Percentiles rank a stretch among this genome's conserved stretches.
phyloP scores from a whole-genome alignment of 352 stramenopile genomes.

The Pythium monospermum region DNA sequence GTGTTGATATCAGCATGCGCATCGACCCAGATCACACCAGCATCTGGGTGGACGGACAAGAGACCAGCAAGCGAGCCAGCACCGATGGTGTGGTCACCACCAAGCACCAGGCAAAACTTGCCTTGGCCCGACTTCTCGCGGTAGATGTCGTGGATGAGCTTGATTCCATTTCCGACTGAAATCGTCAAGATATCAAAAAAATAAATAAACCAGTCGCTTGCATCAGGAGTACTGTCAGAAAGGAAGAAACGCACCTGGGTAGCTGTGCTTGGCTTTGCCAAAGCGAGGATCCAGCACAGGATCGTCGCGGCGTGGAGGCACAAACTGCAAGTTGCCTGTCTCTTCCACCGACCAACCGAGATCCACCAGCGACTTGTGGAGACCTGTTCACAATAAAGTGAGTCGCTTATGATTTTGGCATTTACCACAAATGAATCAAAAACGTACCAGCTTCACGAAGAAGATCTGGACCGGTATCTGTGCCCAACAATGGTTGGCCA shows the following conservation, averaged over 20 bases:
- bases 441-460: conserved; percentile 54
- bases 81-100: conserved; percentile 95
- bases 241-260: conserved; percentile 33
- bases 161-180: conserved; percentile 85
- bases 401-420: not conserved
- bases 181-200: too few species aligned
- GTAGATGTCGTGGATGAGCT: conserved; percentile 77
- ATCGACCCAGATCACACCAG: conserved; percentile 97
- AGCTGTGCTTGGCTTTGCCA: conserved; percentile 75
- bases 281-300: conserved; percentile 60
- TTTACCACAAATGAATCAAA: too few species aligned
- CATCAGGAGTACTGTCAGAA: too few species aligned
- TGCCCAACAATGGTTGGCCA: conserved; percentile 75
- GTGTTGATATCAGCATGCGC: conserved; percentile 98
- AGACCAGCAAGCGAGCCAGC: conserved; percentile 91
- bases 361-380: conserved; percentile 76
- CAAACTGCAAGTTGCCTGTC: conserved; percentile 75
- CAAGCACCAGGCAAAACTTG: conserved; percentile 94
- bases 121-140: conserved; percentile 84
- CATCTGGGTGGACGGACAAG: conserved; percentile 87
- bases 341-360: conserved; percentile 84
- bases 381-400: conserved; percentile 19
- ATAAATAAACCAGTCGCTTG: too few species aligned
- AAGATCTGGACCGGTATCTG: conserved; percentile 67
- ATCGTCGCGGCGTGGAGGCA: conserved; percentile 41